Evolutionary conservation across 2,329 filamentous ascomycete species (phyloP).

Genomic region (Xylaria sp.): DNA sequence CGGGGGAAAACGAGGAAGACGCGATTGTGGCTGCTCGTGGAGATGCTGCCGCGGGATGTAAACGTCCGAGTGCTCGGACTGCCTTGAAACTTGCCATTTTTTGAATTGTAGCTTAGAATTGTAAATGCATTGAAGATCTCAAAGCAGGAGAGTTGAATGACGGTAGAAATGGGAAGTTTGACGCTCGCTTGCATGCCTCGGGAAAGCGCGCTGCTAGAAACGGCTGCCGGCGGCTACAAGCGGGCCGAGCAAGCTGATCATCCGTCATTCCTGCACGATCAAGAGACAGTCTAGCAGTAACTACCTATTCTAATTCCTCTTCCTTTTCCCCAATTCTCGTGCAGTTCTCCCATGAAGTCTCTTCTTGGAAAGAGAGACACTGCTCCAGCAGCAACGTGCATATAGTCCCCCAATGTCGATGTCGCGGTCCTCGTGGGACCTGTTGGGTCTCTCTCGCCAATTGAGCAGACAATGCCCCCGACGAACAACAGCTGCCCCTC

Average conservation of each 20-base stretch:
- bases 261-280: slow-evolving; percentile 40
- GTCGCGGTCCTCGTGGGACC: slow-evolving; percentile 58
- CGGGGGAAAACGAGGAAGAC: slow-evolving; percentile 42
- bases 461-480: slow-evolving; percentile 51
- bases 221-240: slow-evolving; percentile 36
- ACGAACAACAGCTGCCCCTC: slow-evolving; percentile 45
- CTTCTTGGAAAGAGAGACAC: background rate
- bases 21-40: slow-evolving; percentile 32
- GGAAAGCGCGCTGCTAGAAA: slow-evolving; percentile 14
- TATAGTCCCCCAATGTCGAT: slow-evolving; percentile 56
- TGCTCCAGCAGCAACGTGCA: slow-evolving; percentile 4
- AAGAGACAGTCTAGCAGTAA: background rate
- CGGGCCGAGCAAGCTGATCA: slow-evolving; percentile 31
- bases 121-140: background rate
- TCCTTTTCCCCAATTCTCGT: slow-evolving; percentile 21
- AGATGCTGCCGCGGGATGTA: slow-evolving; percentile 28
- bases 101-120: slow-evolving; percentile 13
- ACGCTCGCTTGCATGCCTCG: slow-evolving; percentile 1
- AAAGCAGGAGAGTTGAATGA: background rate
- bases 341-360: slow-evolving; percentile 39
- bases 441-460: slow-evolving; percentile 57
- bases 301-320: slow-evolving; percentile 13
- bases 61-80: slow-evolving; percentile 49
- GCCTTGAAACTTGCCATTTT: slow-evolving; percentile 57
- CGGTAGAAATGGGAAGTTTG: slow-evolving; percentile 29